Evolutionary conservation across 2,329 filamentous ascomycete species (phyloP), one percentile per base, ranked within the genome.

Genomic region (Fusarium pseudonygamai): DNA sequence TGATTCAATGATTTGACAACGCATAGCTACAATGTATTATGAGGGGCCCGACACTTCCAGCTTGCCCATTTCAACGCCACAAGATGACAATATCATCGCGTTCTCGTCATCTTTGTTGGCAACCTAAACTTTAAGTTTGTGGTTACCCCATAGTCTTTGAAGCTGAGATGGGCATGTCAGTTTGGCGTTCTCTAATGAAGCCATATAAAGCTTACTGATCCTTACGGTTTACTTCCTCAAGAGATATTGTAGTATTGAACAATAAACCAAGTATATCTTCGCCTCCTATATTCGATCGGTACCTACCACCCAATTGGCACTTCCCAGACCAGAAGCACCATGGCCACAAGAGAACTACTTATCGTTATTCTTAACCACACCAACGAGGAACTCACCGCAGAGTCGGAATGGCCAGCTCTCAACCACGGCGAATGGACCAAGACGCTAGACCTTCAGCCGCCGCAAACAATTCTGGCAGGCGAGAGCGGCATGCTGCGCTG

Each of bases 11-110:
- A 16, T 7, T 36, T 36, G 34, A 36, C 14, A 3, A 36, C 16
- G 15, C 9, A 36, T 15, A 36, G 8, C 34, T 16, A 36, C 34
- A 36, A n/a, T n/a, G n/a, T n/a, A n/a, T n/a, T n/a, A 16, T 36
- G 15, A 36, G 6, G 34, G 15, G 7, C 14, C 8, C 9, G 15
- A 15, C 15, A 16, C 15, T 36, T 16, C 7, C 34, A 36, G 15
- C 8, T 16, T 36, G 15, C 7, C 15, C 6, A 12, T 7, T n/a
- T 20, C 4, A 9, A 20, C 16, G 22, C 30, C 22, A 24, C 4
- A 14, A 11, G 11, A 12, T 34, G 7, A 5, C 8, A 4, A 20
- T 3, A 11, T 22, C n/a, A 12, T 9, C 5, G 7, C 2, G 4
- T 8, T 49, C 14, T 49, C n/a, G 11, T 47, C 22, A 16, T 9